Evolutionary conservation across 768 basidiomycete species (phyloP), one percentile per base, ranked within the genome.

Genomic region (Pleurotus platypus): DNA sequence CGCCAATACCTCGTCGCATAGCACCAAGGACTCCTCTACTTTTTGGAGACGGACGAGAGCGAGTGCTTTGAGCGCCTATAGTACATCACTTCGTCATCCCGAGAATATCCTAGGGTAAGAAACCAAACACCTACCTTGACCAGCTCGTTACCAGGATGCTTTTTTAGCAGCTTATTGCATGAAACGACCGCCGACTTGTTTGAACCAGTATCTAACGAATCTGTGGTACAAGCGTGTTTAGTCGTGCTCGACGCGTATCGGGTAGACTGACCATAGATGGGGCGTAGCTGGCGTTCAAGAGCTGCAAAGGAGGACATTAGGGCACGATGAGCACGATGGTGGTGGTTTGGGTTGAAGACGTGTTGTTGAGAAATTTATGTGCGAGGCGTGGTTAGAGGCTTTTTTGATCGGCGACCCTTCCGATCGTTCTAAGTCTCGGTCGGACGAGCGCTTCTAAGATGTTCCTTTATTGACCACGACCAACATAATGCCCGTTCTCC

Each of bases 141-240:
- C 30, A 92, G 75, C 43, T 81, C 75, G 69, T 83, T 88, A 67
- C 80, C 84, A 24, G 89, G 87, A 63, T 91, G 82, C 74, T 92
- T 94, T 72, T 92, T 94, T 62, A 94, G 80, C 26, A 94, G 69
- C 71, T 94, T 94, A 70, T 92, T 93, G 74, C 91, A 92, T 6
- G 85, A 78, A 40, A 91, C 84, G 55, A 94, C 80, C 16, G 92
- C 92, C 39, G 89, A 85, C 75, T 94, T 94, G 75, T 89, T 90
- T 12, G 90, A 90, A 47, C 88, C 87, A 46, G 84, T 89, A 74
- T 94, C 92, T 61, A 94, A 77, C 46, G 92, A 86, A 79, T 94
- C 92, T 94, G 68, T 2, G 49, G 58, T 3, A 16, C 50, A 38
- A 30, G 40, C 49, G 37, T 46, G 24, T 57, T 59, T 43, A 55